phyloP scores from a whole-genome alignment of 148 eudicot species.

The Chenopodium quinoa region DNA sequence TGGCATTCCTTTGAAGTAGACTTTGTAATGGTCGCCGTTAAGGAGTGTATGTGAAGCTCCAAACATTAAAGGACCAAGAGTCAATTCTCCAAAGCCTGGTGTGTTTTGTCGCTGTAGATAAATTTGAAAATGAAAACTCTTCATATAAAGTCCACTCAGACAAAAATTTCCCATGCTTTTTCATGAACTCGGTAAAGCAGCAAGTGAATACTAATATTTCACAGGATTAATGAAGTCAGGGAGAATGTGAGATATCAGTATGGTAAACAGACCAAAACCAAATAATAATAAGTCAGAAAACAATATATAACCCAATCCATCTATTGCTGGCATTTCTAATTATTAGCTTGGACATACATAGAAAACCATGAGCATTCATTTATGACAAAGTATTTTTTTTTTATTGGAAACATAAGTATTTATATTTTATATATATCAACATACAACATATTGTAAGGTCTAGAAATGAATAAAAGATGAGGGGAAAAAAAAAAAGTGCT shows the following conservation, averaged over 20 bases:
- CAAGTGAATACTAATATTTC: not conserved
- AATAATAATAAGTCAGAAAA: not conserved
- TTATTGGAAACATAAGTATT: too few relatives aligned
- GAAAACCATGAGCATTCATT: not conserved
- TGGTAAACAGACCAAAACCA: not conserved
- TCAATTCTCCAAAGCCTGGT: conserved; percentile 85
- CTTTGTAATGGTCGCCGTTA: conserved; percentile 77
- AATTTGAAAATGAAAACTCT: conserved; percentile 5
- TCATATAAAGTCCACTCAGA: not conserved
- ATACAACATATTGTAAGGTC: not conserved
- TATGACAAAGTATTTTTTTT: too few relatives aligned
- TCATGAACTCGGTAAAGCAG: not conserved
- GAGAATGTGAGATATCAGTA: not conserved
- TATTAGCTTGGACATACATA: not conserved
- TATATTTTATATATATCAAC: too few relatives aligned
- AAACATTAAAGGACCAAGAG: conserved; percentile 79
- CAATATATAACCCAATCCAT: not conserved
- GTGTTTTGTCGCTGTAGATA: conserved; percentile 56
- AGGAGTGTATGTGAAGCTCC: conserved; percentile 88
- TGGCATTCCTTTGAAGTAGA: conserved; percentile 92
- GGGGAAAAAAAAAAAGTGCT: not conserved
- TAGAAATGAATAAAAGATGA: not conserved
- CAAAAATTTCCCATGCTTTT: not conserved
- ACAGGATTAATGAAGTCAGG: not conserved
- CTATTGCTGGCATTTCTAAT: not conserved